Conservation (phyloP, 805 yeast genomes). For the Pichia eremophila region DNA sequence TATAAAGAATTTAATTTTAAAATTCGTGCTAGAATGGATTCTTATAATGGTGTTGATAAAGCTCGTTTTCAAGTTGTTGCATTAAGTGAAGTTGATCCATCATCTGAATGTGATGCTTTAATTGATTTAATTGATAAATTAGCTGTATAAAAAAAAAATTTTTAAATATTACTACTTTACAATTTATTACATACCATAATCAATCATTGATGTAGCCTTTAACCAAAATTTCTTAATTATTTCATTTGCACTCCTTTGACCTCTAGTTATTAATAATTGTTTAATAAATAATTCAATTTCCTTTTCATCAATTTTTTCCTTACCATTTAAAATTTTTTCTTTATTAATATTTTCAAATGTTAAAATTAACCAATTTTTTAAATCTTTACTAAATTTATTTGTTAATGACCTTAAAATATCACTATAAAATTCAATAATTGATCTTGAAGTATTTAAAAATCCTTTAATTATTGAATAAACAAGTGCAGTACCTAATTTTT, state of each 20-base stretch:
- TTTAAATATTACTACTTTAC: too few relatives aligned
- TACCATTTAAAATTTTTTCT: slow-evolving; percentile 17
- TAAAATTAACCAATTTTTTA: slow-evolving; percentile 38
- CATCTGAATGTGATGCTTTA: slow-evolving; percentile 52
- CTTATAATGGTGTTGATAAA: slow-evolving; percentile 68
- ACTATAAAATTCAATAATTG: slow-evolving; percentile 50
- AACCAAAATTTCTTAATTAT: slow-evolving; percentile 59
- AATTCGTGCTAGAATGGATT: slow-evolving; percentile 74
- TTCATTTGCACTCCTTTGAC: slow-evolving; percentile 49
- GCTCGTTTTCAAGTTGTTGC: slow-evolving; percentile 64
- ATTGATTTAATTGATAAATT: slow-evolving; percentile 34
- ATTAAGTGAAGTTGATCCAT: slow-evolving; percentile 43
- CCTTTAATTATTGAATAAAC: slow-evolving; percentile 33
- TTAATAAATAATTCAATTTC: slow-evolving; percentile 38
- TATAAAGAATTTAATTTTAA: slow-evolving; percentile 70
- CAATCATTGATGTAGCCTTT: slow-evolving; percentile 44
- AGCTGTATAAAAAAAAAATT: slow-evolving; percentile 15
- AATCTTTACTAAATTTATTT: slow-evolving; percentile 28
- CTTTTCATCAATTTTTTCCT: slow-evolving; percentile 17
- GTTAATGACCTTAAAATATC: slow-evolving; percentile 37
- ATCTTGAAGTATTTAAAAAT: slow-evolving; percentile 44
- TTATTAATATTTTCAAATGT: slow-evolving; percentile 23
- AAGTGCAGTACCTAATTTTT: slow-evolving; percentile 23
- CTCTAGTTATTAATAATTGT: slow-evolving; percentile 54
- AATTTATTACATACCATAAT: slow-evolving; percentile 28